These are phyloP conservation scores for Withania somnifera DNA, from an alignment of 305 asterid species.

Conservation along the genomic window DNA sequence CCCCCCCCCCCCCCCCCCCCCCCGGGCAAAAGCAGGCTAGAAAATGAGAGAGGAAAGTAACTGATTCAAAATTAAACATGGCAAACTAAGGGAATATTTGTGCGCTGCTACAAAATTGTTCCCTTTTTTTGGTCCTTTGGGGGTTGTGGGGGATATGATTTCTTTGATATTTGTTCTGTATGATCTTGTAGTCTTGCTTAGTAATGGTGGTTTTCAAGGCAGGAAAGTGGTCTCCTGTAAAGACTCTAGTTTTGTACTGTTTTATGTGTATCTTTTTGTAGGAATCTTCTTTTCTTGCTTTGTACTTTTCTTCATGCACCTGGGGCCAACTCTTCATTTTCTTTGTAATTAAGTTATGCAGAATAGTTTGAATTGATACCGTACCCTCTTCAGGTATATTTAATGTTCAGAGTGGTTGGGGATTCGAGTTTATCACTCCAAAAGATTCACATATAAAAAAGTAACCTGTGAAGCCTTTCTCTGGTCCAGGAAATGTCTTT, in stretches of 20 bases:
- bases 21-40: neutral
- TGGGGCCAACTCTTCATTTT: slow-evolving; percentile 15
- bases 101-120: neutral
- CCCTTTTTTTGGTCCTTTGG: no score
- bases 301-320: slow-evolving; percentile 41
- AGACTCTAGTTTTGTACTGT: slow-evolving; percentile 29
- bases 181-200: neutral
- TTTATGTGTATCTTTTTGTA: slow-evolving; percentile 31
- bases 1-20: no score
- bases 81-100: neutral
- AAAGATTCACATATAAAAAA: slow-evolving; percentile 7
- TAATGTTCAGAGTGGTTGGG: slow-evolving; percentile 13
- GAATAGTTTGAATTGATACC: slow-evolving; percentile 13
- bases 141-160: no score
- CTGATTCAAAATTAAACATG: no score
- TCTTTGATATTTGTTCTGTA: neutral
- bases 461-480: slow-evolving; percentile 6
- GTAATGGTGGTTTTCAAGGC: neutral
- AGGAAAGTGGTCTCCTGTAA: slow-evolving; percentile 25
- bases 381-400: slow-evolving; percentile 7
- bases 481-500: slow-evolving; percentile 54
- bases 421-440: slow-evolving; percentile 2
- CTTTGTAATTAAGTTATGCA: slow-evolving; percentile 50
- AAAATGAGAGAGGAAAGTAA: neutral
- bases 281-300: slow-evolving; percentile 79